Evolutionary conservation across 352 stramenopile species (phyloP).

Genomic region (Pythium dissotocum): DNA sequence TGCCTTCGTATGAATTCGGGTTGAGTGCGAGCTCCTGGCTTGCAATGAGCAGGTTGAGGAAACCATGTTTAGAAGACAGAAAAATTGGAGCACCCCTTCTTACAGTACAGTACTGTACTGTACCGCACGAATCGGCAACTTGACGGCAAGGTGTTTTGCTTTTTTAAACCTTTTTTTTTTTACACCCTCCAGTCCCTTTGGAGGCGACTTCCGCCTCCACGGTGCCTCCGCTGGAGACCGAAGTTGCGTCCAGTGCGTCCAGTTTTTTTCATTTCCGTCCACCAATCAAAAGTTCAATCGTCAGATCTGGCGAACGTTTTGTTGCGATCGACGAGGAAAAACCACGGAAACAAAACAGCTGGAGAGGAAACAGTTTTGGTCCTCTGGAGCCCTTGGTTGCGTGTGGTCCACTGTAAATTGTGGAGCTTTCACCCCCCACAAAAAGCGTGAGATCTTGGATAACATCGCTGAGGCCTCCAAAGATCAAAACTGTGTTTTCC

Average conservation of each 20-base stretch:
- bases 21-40: too few relatives aligned
- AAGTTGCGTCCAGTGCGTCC: not conserved
- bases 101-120: too few relatives aligned
- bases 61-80: too few relatives aligned
- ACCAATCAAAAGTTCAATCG: not conserved
- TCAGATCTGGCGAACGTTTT: slow-evolving; percentile 1
- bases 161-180: too few relatives aligned
- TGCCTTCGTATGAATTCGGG: too few relatives aligned
- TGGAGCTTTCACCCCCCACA: not conserved
- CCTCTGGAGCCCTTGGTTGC: not conserved
- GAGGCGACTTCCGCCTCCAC: too few relatives aligned
- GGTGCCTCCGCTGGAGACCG: too few relatives aligned
- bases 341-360: not conserved
- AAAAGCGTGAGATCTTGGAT: not conserved
- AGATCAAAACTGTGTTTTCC: not conserved
- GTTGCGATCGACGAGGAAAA: not conserved
- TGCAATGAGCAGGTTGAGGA: too few relatives aligned
- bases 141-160: too few relatives aligned
- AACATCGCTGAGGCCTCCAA: not conserved
- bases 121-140: too few relatives aligned
- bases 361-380: not conserved
- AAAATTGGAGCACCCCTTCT: too few relatives aligned
- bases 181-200: too few relatives aligned
- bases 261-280: not conserved
- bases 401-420: not conserved